Percentiles rank a stretch among this genome's conserved stretches.
Evolutionary conservation across 2,329 filamentous ascomycete genomes (phyloP).

Genomic region (Aureobasidium uvarum): DNA sequence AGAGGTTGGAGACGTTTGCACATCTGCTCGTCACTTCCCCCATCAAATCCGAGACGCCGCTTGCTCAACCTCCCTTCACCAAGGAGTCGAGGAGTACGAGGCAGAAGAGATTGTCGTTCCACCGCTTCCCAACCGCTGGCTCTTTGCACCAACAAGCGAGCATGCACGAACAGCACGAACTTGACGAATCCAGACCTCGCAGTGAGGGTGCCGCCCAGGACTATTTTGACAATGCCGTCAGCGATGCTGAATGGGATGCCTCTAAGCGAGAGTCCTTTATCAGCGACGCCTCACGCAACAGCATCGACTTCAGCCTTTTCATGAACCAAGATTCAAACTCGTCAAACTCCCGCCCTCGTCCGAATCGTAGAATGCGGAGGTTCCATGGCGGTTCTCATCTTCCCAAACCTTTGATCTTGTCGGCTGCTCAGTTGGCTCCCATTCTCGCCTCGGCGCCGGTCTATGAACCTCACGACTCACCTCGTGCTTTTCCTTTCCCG

Average conservation of each 20-base stretch:
- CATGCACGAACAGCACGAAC: background rate
- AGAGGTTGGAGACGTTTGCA: constrained; percentile 41
- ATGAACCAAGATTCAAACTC: background rate
- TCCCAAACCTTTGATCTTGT: constrained; percentile 39
- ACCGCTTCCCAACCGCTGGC: constrained; percentile 38
- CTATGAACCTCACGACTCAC: constrained; percentile 32
- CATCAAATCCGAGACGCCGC: constrained; percentile 36
- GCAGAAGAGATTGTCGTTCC: constrained; percentile 33
- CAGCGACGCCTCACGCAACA: constrained; percentile 23
- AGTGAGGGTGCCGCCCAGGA: constrained; percentile 4
- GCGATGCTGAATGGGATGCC: constrained; percentile 19
- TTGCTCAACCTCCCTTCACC: constrained; percentile 26
- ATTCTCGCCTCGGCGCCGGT: constrained; percentile 35
- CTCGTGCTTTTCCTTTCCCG: constrained; percentile 29
- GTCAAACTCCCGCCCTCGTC: constrained; percentile 12
- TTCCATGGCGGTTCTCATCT: constrained; percentile 39
- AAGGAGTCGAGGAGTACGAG: constrained; percentile 29
- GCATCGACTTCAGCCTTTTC: constrained; percentile 6
- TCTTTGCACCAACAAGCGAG: constrained; percentile 29
- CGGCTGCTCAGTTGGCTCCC: constrained; percentile 35
- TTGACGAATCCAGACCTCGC: constrained; percentile 6
- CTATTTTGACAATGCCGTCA: constrained; percentile 9
- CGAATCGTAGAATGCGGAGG: constrained; percentile 37
- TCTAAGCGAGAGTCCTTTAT: constrained; percentile 25
- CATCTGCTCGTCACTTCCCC: constrained; percentile 41